These are phyloP conservation scores for Pelagomonas calceolata DNA, from an alignment of 108 stramenopile species.

Conservation along the genomic window DNA sequence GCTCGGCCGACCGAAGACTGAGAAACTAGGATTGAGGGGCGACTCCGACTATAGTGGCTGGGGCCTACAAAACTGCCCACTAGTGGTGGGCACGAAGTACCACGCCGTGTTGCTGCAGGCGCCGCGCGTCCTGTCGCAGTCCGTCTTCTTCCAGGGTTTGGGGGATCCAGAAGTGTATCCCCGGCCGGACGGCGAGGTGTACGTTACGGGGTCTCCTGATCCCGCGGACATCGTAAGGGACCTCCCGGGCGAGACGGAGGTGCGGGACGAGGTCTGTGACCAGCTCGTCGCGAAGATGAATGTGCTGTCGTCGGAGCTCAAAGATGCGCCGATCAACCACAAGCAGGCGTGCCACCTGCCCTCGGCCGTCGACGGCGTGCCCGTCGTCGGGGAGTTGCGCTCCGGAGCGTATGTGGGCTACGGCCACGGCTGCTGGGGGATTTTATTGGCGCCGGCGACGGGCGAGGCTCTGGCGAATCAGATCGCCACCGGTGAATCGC, in stretches of 20 bases:
- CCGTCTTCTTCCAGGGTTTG: slow-evolving; percentile 39
- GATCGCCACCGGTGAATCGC: slow-evolving; percentile 13
- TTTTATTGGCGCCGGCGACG: slow-evolving; percentile 84
- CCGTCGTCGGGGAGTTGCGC: slow-evolving; percentile 73
- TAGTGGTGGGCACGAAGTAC: slow-evolving; percentile 41
- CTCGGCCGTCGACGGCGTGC: slow-evolving; percentile 47
- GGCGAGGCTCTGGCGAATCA: slow-evolving; percentile 77
- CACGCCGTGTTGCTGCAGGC: slow-evolving; percentile 39
- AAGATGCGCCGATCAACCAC: slow-evolving; percentile 23
- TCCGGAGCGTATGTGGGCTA: slow-evolving; percentile 75
- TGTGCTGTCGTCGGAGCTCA: slow-evolving; percentile 27
- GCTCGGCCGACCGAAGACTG: neutral
- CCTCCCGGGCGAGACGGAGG: slow-evolving; percentile 36
- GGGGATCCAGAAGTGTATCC: slow-evolving; percentile 62
- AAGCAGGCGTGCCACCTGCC: slow-evolving; percentile 48
- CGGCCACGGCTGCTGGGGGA: slow-evolving; percentile 95
- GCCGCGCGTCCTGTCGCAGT: slow-evolving; percentile 27
- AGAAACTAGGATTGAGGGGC: slow-evolving; percentile 32
- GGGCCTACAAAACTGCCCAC: slow-evolving; percentile 13
- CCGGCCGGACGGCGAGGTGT: slow-evolving; percentile 53
- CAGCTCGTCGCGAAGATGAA: slow-evolving; percentile 31
- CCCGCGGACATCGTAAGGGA: slow-evolving; percentile 32
- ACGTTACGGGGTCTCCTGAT: slow-evolving; percentile 45
- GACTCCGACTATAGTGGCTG: slow-evolving; percentile 8
- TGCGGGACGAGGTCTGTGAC: slow-evolving; percentile 26